Percentiles rank a stretch among this genome's conserved stretches.
Conservation (phyloP, 805 yeast species). For the Lipomyces japonicus region DNA sequence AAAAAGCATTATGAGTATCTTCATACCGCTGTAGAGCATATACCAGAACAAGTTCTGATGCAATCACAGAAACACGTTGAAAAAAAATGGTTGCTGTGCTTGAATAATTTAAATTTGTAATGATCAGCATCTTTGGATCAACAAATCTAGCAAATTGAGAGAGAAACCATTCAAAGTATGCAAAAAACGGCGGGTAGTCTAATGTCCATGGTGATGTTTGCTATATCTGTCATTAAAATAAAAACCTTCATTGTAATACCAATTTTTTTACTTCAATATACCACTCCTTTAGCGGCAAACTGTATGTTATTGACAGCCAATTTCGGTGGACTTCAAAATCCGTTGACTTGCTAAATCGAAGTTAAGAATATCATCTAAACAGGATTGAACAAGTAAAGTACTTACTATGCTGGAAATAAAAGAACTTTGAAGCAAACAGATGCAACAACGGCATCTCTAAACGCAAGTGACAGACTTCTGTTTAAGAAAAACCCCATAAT, state of each 20-base stretch:
- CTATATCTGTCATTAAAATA: background rate
- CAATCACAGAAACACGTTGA: slow-evolving; percentile 77
- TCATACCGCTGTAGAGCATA: slow-evolving; percentile 69
- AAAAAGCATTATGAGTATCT: slow-evolving; percentile 36
- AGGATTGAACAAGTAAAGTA: background rate
- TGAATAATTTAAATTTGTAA: slow-evolving; percentile 26
- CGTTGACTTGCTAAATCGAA: slow-evolving; percentile 51
- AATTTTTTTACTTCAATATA: slow-evolving; percentile 52
- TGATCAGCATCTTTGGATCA: slow-evolving; percentile 28
- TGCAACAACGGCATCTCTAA: slow-evolving; percentile 67
- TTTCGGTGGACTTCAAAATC: slow-evolving; percentile 97
- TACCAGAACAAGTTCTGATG: slow-evolving; percentile 69
- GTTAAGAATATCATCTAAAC: background rate
- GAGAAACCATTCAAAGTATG: slow-evolving; percentile 84
- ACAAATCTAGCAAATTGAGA: slow-evolving; percentile 44
- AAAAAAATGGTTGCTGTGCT: slow-evolving; percentile 43
- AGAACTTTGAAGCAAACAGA: slow-evolving; percentile 56
- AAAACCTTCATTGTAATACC: background rate
- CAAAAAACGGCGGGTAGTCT: slow-evolving; percentile 97
- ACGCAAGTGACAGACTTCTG: slow-evolving; percentile 40
- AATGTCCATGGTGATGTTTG: slow-evolving; percentile 84
- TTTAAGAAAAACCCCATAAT: no score
- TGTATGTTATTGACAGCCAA: slow-evolving; percentile 88
- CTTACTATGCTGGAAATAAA: slow-evolving; percentile 71
- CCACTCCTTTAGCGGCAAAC: slow-evolving; percentile 75